Evolutionary conservation across 23 red algal species (phyloP).

Genomic region (Gracilaria caudata): DNA sequence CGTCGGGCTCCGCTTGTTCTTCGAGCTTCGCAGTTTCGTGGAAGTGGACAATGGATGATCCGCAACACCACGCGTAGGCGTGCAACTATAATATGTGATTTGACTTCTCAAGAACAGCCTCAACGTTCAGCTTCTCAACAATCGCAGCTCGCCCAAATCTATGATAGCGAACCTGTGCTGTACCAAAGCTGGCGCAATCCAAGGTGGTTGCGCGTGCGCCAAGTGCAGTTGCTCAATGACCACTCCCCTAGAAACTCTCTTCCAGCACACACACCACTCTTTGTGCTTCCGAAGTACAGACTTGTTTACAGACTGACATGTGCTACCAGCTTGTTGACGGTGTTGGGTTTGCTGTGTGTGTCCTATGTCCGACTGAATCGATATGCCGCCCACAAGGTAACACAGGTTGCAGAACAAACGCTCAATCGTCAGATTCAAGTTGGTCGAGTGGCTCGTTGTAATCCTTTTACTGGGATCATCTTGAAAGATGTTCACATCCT

Average conservation of each 20-base stretch:
- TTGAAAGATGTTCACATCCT: constrained; percentile 37
- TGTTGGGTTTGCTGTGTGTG: neutral
- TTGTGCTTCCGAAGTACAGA: neutral
- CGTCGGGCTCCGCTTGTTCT: neutral
- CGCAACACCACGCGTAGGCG: neutral
- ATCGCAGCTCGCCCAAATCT: neutral
- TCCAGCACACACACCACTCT: neutral
- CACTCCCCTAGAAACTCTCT: neutral
- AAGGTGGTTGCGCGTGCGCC: neutral
- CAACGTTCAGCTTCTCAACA: neutral
- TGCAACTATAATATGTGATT: neutral
- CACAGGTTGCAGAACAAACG: neutral
- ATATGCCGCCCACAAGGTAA: neutral
- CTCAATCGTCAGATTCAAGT: constrained; percentile 26
- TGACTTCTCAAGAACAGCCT: neutral
- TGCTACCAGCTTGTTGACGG: neutral
- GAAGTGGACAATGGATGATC: neutral
- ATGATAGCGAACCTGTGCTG: neutral
- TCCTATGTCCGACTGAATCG: constrained; percentile 4
- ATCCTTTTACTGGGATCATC: constrained; percentile 50
- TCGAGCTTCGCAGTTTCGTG: neutral
- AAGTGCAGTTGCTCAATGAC: neutral
- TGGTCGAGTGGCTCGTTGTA: constrained; percentile 36
- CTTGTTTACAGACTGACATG: neutral
- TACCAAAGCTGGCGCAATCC: constrained; percentile 6